A percentile compares a stretch with the other conserved stretches of the same genome.
Conservation (phyloP, 225 moss, liverwort and hornwort species). For the Physcomitrellopsis africana region DNA sequence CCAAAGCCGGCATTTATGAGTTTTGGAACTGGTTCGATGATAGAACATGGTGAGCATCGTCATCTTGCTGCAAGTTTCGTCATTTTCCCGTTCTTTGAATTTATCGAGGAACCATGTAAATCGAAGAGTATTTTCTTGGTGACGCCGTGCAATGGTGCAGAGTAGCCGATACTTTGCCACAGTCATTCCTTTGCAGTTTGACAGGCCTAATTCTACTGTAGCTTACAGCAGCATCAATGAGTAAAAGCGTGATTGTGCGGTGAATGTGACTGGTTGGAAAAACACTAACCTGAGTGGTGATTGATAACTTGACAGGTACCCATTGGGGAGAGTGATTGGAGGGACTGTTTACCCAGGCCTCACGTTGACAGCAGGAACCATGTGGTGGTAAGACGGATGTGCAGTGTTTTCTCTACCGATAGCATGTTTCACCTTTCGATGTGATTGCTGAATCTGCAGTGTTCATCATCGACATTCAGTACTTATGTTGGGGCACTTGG, state of each 20-base stretch:
- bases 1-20: conserved; percentile 93
- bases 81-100: too few relatives aligned
- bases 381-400: conserved; percentile 87
- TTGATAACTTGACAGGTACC: conserved; percentile 71
- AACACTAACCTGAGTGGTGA: conserved; percentile 20
- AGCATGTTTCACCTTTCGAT: background rate
- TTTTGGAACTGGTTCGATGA: conserved; percentile 99
- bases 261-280: conserved; percentile 4
- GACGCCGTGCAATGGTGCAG: conserved; percentile 4
- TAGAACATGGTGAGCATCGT: conserved; percentile 82
- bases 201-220: background rate
- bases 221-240: conserved; percentile 9
- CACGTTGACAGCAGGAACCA: conserved; percentile 90
- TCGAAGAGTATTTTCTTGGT: background rate
- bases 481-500: conserved; percentile 31
- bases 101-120: background rate
- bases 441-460: conserved; percentile 5
- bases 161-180: conserved; percentile 12
- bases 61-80: conserved; percentile 7
- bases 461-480: conserved; percentile 18
- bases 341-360: conserved; percentile 98
- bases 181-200: conserved; percentile 14
- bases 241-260: conserved; percentile 15
- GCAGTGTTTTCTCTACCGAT: conserved; percentile 21
- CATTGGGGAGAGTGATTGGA: conserved; percentile 95